These are phyloP conservation scores for Trichosporon faecale DNA, from an alignment of 1,284 basidiomycete species.

Conservation along the genomic window DNA sequence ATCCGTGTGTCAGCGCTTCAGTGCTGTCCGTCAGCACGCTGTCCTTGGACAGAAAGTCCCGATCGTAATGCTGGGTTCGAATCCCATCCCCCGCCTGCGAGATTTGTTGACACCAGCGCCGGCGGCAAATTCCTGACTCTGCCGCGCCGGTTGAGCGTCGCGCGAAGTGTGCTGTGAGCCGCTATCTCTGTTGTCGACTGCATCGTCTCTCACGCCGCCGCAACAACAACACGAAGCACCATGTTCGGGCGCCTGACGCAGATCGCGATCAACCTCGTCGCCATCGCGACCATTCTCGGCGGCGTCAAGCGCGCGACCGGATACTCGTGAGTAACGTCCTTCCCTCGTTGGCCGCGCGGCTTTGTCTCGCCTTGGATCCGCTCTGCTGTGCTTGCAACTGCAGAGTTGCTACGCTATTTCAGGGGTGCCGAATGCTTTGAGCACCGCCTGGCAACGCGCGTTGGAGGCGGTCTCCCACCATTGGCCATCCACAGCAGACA, in stretches of 20 bases:
- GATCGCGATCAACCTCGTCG: constrained; percentile 76
- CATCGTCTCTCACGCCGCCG: neutral
- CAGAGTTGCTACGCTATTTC: too few species aligned
- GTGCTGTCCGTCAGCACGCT: too few species aligned
- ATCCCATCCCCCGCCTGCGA: neutral
- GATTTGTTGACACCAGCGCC: neutral
- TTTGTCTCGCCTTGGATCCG: too few species aligned
- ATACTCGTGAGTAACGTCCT: constrained; percentile 55
- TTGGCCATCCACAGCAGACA: too few species aligned
- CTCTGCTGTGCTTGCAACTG: too few species aligned
- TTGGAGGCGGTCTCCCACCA: too few species aligned
- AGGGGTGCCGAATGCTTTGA: too few species aligned
- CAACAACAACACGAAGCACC: constrained; percentile 17
- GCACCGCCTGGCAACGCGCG: too few species aligned
- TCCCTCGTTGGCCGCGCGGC: neutral
- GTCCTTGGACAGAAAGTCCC: neutral
- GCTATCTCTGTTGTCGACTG: neutral
- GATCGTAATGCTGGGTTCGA: neutral
- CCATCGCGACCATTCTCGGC: constrained; percentile 87
- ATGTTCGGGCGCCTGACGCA: constrained; percentile 81
- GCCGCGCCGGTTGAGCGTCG: neutral
- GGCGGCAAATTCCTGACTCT: neutral
- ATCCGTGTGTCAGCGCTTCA: neutral
- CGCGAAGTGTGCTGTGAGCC: neutral
- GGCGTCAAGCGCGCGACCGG: constrained; percentile 87